Evolutionary conservation across 1,284 basidiomycete genomes (phyloP).

Genomic region (Irpex lacteus): DNA sequence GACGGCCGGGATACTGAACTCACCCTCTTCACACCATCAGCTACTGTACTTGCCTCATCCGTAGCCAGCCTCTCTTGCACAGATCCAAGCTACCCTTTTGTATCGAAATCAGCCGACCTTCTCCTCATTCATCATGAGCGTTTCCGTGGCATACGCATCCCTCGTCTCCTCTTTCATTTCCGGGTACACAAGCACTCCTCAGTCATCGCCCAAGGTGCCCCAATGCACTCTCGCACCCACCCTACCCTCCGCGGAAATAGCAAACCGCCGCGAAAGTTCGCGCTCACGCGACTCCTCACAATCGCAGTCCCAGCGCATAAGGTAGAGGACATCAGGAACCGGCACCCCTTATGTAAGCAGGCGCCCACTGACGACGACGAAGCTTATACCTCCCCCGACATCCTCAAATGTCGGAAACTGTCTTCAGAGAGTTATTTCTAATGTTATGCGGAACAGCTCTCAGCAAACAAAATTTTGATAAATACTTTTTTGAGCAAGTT

Average conservation of each 20-base stretch:
- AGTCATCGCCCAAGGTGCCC: neutral
- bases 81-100: too few species aligned
- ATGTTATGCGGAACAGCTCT: too few species aligned
- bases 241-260: neutral
- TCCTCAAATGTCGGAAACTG: too few species aligned
- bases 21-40: too few species aligned
- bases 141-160: conserved; percentile 9
- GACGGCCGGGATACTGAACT: neutral
- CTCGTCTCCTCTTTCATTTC: conserved; percentile 7
- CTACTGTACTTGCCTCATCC: neutral
- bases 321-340: too few species aligned
- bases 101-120: neutral
- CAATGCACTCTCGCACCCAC: neutral
- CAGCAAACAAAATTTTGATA: too few species aligned
- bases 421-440: too few species aligned
- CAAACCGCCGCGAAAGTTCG: conserved; percentile 15
- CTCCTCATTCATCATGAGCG: conserved; percentile 3
- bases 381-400: too few species aligned
- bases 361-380: too few species aligned
- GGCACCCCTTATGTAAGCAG: too few species aligned
- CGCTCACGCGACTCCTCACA: conserved; percentile 19
- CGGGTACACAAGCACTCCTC: neutral
- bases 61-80: neutral
- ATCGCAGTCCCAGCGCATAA: conserved; percentile 18
- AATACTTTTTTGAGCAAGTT: too few species aligned